Evolutionary conservation across 2,329 filamentous ascomycete genomes (phyloP).

Genomic region (Alternaria longipes): DNA sequence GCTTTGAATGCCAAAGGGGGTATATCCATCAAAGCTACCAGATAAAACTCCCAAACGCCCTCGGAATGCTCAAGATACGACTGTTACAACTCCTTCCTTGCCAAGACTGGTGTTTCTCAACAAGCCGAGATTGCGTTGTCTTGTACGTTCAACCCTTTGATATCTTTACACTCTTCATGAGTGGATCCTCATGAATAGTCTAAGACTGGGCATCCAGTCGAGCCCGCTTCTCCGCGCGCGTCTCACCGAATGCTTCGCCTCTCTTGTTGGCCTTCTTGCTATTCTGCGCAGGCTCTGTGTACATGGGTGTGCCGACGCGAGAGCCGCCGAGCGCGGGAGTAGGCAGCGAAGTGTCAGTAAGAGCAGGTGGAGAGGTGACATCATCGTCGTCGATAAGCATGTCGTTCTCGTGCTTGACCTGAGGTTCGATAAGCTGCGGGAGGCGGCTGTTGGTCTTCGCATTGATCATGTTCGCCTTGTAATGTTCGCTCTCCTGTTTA

Average conservation of each 20-base stretch:
- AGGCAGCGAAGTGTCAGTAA: slow-evolving; percentile 39
- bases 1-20: slow-evolving; percentile 1
- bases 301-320: slow-evolving; percentile 35
- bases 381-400: slow-evolving; percentile 20
- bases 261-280: slow-evolving; percentile 16
- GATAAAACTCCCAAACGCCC: not conserved
- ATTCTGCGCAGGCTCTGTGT: not conserved
- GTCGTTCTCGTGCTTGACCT: not conserved
- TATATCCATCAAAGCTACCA: slow-evolving; percentile 6
- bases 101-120: not conserved
- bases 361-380: slow-evolving; percentile 32
- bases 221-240: slow-evolving; percentile 24
- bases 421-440: not conserved
- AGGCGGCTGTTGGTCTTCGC: not conserved
- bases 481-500: not conserved
- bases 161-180: slow-evolving; percentile 1
- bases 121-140: not conserved
- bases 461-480: not conserved
- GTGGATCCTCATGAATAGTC: slow-evolving; percentile 10
- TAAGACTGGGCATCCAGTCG: slow-evolving; percentile 19
- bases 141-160: not conserved
- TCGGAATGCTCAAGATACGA: not conserved
- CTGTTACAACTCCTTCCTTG: not conserved
- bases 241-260: slow-evolving; percentile 12
- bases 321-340: slow-evolving; percentile 35